Base-by-base conservation (phyloP, 306 rosid genomes). In the Urtica urens region DNA sequence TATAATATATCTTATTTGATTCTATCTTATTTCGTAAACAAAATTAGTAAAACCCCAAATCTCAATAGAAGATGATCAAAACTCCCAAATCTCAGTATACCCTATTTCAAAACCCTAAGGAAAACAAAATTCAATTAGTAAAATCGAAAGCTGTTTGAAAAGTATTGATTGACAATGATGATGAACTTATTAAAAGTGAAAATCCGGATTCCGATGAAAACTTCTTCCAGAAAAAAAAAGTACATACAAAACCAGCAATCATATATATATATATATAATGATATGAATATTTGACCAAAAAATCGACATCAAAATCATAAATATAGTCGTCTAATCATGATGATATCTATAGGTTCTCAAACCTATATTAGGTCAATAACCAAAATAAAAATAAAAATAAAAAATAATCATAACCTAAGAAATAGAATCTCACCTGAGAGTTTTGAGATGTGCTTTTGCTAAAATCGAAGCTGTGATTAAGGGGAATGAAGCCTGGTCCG, bases 301-400 rank as follows among this genome's bases (percentile, higher is more conserved):
- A 10, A 13, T 7, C n/a, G 7, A 35, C 40, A 7, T 35, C 15
- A 35, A 35, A 35, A 35, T 28, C 25, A 23, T 20, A 17, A 45
- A n/a, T 15, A 54, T 15, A 40, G 19, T 22, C 13, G 4, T 14
- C 49, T 45, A 21, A 45, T 77, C 66, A 71, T 77, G 65, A 73
- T 71, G 46, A 63, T 67, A 40, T 49, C 29, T 60, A 70, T 73
- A 72, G n/a, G n/a, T 33, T 38, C 35, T 27, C 40, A 35, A 35
- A 35, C 35, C 1, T 24, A 16, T 14, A 16, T 35, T 3, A 35
- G n/a, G n/a, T 9, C 7, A 35, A n/a, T n/a, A n/a, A n/a, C n/a
- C n/a, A n/a, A n/a, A n/a, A n/a, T n/a, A n/a, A n/a, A n/a, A 16
- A 35, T 5, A 28, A 4, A 28, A 28, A 4, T 28, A 28, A 4